These are phyloP conservation scores for Syncephalastrum contaminatum DNA, from an alignment of 371 early-diverging fungal species.

Conservation along the genomic window DNA sequence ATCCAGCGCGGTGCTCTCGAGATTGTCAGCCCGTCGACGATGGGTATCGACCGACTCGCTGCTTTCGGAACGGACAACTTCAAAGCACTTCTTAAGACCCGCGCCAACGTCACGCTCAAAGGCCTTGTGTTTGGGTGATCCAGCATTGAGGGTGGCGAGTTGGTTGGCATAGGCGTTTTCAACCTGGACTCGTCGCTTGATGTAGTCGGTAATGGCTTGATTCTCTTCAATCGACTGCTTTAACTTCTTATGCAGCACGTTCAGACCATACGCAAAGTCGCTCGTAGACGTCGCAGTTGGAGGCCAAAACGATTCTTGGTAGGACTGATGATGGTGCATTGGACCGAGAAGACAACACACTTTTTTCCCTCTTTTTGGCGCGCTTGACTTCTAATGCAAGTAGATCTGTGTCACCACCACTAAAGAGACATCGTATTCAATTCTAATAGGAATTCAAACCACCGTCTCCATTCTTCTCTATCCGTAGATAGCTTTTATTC, in stretches of 20 bases:
- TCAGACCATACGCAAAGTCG: constrained; percentile 45
- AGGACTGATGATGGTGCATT: constrained; percentile 22
- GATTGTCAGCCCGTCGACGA: constrained; percentile 52
- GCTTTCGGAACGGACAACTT: constrained; percentile 65
- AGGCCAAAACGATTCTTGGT: constrained; percentile 44
- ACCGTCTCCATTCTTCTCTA: too few relatives aligned
- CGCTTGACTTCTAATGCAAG: too few relatives aligned
- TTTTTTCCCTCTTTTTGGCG: too few relatives aligned
- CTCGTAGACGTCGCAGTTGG: constrained; percentile 27
- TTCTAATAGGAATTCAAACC: too few relatives aligned
- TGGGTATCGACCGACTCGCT: constrained; percentile 57
- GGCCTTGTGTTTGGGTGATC: neutral
- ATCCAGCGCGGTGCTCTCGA: constrained; percentile 59
- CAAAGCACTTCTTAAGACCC: constrained; percentile 67
- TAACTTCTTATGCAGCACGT: constrained; percentile 65
- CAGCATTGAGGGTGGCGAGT: constrained; percentile 23
- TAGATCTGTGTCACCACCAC: too few relatives aligned
- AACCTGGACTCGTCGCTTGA: constrained; percentile 64
- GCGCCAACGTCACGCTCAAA: constrained; percentile 70
- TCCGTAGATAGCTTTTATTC: too few relatives aligned
- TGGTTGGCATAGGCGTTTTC: constrained; percentile 58
- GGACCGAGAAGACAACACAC: neutral
- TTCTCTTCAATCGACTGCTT: constrained; percentile 66
- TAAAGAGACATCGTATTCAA: too few relatives aligned
- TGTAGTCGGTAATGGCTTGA: constrained; percentile 61